These are phyloP conservation scores for Flaveria ramosissima DNA, from an alignment of 129 eudicot genomes.

Conservation along the genomic window DNA sequence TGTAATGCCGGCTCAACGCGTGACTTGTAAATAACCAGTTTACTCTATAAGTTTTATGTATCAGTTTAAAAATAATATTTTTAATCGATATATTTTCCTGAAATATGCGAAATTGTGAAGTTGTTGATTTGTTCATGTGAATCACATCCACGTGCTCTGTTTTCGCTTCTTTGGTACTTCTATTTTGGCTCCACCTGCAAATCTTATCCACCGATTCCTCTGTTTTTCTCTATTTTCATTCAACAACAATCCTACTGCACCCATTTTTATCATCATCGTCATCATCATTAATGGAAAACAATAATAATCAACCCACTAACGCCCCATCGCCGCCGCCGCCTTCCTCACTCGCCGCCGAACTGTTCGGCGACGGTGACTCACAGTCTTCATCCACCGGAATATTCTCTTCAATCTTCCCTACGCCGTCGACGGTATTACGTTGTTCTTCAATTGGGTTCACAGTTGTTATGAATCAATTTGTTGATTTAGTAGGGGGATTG, in stretches of 20 bases:
- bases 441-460: neutral
- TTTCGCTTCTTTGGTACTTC: slow-evolving; percentile 29
- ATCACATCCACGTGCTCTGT: slow-evolving; percentile 40
- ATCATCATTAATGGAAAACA: slow-evolving; percentile 35
- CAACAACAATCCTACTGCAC: slow-evolving; percentile 2
- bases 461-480: neutral
- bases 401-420: slow-evolving; percentile 59
- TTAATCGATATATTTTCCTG: no score
- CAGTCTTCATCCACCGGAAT: slow-evolving; percentile 46
- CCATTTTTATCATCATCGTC: no score
- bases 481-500: neutral
- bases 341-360: slow-evolving; percentile 44
- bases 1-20: no score
- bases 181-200: slow-evolving; percentile 33
- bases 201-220: slow-evolving; percentile 41
- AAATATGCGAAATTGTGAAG: no score
- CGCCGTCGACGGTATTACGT: slow-evolving; percentile 41
- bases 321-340: slow-evolving; percentile 9
- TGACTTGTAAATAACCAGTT: no score
- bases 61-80: no score
- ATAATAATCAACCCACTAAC: slow-evolving; percentile 36
- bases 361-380: slow-evolving; percentile 51
- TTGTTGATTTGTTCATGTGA: neutral
- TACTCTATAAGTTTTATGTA: no score
- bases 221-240: slow-evolving; percentile 22